Conservation (phyloP, 164 flowering plant genomes). For the Umbellularia californica region DNA sequence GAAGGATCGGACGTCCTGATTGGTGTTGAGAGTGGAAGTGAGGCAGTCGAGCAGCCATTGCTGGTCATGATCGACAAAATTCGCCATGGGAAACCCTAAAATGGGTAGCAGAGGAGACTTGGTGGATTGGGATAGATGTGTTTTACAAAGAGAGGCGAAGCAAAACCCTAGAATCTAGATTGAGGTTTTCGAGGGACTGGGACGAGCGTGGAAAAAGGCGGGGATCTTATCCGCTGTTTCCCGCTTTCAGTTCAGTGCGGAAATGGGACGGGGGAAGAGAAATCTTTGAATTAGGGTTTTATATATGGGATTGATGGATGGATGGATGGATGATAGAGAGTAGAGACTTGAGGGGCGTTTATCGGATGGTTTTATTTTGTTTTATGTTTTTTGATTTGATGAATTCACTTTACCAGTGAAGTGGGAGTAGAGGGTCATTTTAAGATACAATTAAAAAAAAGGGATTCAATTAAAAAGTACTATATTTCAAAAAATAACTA, state of each 20-base stretch:
- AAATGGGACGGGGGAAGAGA: not conserved
- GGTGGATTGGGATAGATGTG: not conserved
- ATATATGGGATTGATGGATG: not conserved
- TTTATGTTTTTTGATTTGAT: too few relatives aligned
- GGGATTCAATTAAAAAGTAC: too few relatives aligned
- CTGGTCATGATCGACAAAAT: conserved; percentile 62
- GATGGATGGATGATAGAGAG: too few relatives aligned
- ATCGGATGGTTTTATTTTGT: too few relatives aligned
- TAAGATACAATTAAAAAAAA: too few relatives aligned
- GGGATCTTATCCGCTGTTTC: not conserved
- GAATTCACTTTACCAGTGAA: too few relatives aligned
- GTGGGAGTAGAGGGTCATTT: too few relatives aligned
- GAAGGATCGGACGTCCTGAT: conserved; percentile 67
- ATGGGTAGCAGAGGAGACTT: too few relatives aligned
- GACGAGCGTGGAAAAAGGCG: not conserved
- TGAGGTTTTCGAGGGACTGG: not conserved
- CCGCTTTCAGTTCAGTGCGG: not conserved
- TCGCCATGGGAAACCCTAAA: conserved; percentile 6
- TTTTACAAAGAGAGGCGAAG: not conserved
- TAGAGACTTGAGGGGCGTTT: too few relatives aligned
- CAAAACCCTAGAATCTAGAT: not conserved
- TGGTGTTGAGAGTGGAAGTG: conserved; percentile 79
- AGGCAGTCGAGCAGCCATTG: conserved; percentile 89
- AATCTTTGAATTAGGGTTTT: not conserved
- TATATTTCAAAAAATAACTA: too few relatives aligned